A percentile compares a stretch with the other conserved stretches of the same genome.
These are phyloP conservation scores for Aspergillus brunneoviolaceus DNA, from an alignment of 2,329 filamentous ascomycete genomes.

Conservation along the genomic window DNA sequence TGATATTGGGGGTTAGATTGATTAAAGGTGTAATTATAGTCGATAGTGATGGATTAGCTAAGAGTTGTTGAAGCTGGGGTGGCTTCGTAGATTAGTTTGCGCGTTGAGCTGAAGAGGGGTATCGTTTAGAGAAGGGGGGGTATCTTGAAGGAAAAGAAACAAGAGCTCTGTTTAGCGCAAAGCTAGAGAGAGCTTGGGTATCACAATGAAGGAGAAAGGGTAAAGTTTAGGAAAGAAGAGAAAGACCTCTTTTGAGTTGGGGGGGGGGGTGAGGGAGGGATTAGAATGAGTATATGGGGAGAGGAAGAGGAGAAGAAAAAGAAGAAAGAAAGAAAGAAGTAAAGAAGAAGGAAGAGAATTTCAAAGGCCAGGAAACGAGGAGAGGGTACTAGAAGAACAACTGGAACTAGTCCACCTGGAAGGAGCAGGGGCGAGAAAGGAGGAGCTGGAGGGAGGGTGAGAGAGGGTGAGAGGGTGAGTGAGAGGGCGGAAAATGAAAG, in stretches of 20 bases:
- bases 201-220: conserved; percentile 33
- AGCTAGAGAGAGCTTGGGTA: conserved; percentile 43
- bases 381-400: conserved; percentile 28
- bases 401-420: conserved; percentile 8
- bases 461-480: background rate
- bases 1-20: conserved; percentile 30
- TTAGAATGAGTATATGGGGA: conserved; percentile 22
- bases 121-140: conserved; percentile 23
- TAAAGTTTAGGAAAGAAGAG: conserved; percentile 14
- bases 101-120: conserved; percentile 23
- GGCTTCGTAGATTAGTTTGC: conserved; percentile 20
- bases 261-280: background rate
- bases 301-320: conserved; percentile 21
- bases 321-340: conserved; percentile 19
- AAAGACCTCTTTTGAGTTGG: conserved; percentile 23
- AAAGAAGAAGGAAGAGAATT: conserved; percentile 25
- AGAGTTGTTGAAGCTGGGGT: conserved; percentile 17
- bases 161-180: conserved; percentile 30
- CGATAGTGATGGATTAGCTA: conserved; percentile 21
- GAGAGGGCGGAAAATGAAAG: conserved; percentile 13
- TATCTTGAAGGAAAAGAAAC: conserved; percentile 37
- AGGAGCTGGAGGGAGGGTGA: conserved; percentile 1
- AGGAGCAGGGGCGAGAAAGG: conserved; percentile 17
- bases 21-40: conserved; percentile 23
- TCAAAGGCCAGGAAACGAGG: conserved; percentile 13